Evolutionary conservation across 2,329 filamentous ascomycete genomes (phyloP), one percentile per base, ranked within the genome.

Genomic region (Aspergillus sp.): DNA sequence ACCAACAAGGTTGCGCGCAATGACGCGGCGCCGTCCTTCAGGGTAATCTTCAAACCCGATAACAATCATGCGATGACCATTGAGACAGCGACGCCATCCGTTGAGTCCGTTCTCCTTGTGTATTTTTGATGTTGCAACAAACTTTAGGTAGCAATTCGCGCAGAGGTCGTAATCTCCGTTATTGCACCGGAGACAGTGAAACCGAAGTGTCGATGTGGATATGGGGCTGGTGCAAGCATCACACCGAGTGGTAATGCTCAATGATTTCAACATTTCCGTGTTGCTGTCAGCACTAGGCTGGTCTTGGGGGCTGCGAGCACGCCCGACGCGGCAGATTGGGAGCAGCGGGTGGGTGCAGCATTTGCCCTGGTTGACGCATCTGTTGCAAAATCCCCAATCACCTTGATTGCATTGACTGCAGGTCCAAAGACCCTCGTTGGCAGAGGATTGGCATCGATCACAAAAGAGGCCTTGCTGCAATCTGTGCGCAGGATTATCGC

Each of bases 361-460:
- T 59, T 83, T 82, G 15, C 91, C 92, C 71, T 88, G 87, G 58
- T 93, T 93, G 31, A 96, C 91, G 64, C 93, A 98, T 59, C 82
- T 78, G 66, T 93, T 91, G 76, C 93, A 98, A 71, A 91, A 97
- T 0, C 93, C 93, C 93, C 93, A 98, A 69, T 96, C 93, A 5
- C 91, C 93, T 61, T 95, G 87, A 66, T 96, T 96, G 76, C 93
- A 98, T 25, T 82, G 73, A 58, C 89, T 86, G 72, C 93, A 98
- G 61, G 90, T 87, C 93, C 93, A 98, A 74, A 90, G 96, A 74
- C 91, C 95, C 52, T 88, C 84, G 66, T 96, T 93, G 0, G 91
- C 84, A 79, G 86, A 90, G 0, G 83, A 79, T 17, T 83, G 79
- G 71, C 93, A 97, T 48, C 84, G 83, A 39, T 89, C 86, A 71